Base-by-base conservation (phyloP, 1,139 yeast genomes). In the Lodderomyces parapsilosis region DNA sequence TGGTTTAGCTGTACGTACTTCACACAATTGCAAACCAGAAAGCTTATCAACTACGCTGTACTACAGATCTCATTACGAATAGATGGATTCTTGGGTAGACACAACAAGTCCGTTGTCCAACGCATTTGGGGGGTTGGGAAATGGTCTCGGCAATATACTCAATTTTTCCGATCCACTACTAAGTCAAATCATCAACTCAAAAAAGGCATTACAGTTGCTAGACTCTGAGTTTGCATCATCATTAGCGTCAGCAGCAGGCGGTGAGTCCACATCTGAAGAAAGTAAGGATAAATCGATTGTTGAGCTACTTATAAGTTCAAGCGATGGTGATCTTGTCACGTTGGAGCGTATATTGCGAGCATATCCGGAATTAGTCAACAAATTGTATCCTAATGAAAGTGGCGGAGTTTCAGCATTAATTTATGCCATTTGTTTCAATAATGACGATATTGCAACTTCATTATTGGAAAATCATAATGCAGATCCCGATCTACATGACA, bases 351-450 rank as follows among this genome's bases (percentile, higher is more conserved):
- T 71, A 2, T 47, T 68, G 2, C 49, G 68, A 17, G 53, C 59
- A 2, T 56, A 65, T 39, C 63, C 68, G 1, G 62, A 62, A 4
- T 46, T 64, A 10, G 55, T 71, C n/a, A 61, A 71, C 38, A 37
- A 48, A 23, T 46, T 56, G 19, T 65, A 56, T 44, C 75, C 75
- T 2, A 49, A 53, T 6, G 74, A 71, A 34, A 58, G 59, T 5
- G 56, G 59, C 25, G 86, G 86, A 0, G 62, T 72, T 3, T 66
- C 78, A 0, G 76, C 82, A 1, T 62, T 81, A 51, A 66, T 79
- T 1, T 78, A 71, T 54, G 78, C 83, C 10, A 67, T 80, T 20
- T 77, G 78, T 43, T 79, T 78, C 50, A 66, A 72, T 43, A 68
- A 79, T 37, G 47, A 53, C 5, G 70, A 63, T 6, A 60, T 75